Evolutionary conservation across 1,139 yeast genomes (phyloP).

Genomic region (Zygoascus sp.): DNA sequence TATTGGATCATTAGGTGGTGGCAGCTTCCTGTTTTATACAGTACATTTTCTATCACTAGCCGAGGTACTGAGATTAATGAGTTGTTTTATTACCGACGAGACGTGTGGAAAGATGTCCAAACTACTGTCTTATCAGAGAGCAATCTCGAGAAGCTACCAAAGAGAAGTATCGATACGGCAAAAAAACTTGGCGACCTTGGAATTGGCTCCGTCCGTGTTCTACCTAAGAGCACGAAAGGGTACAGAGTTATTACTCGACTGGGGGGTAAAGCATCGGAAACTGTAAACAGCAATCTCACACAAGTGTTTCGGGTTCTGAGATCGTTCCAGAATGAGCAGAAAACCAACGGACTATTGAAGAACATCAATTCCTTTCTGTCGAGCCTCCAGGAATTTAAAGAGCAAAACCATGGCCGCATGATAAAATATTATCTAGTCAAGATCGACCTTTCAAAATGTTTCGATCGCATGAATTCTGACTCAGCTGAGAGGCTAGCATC

Average conservation of each 20-base stretch:
- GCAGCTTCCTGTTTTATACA: conserved; percentile 45
- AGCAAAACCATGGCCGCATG: conserved; percentile 17
- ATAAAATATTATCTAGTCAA: conserved; percentile 53
- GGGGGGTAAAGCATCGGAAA: conserved; percentile 14
- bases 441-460: conserved; percentile 76
- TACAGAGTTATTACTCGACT: conserved; percentile 18
- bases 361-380: conserved; percentile 18
- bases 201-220: conserved; percentile 29
- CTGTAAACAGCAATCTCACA: conserved; percentile 30
- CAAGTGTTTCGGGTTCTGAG: conserved; percentile 23
- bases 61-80: conserved; percentile 36
- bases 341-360: background rate
- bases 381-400: conserved; percentile 20
- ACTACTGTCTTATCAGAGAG: conserved; percentile 20
- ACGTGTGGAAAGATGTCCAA: conserved; percentile 51
- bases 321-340: conserved; percentile 16
- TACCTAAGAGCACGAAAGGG: conserved; percentile 20
- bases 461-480: conserved; percentile 63
- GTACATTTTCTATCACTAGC: conserved; percentile 68
- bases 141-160: conserved; percentile 14
- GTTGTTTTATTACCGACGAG: conserved; percentile 53
- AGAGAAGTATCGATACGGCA: background rate
- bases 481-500: conserved; percentile 35
- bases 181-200: conserved; percentile 33
- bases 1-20: conserved; percentile 55